phyloP scores from a whole-genome alignment of 1,139 yeast species.

The Yamadazyma membranifaciens region DNA sequence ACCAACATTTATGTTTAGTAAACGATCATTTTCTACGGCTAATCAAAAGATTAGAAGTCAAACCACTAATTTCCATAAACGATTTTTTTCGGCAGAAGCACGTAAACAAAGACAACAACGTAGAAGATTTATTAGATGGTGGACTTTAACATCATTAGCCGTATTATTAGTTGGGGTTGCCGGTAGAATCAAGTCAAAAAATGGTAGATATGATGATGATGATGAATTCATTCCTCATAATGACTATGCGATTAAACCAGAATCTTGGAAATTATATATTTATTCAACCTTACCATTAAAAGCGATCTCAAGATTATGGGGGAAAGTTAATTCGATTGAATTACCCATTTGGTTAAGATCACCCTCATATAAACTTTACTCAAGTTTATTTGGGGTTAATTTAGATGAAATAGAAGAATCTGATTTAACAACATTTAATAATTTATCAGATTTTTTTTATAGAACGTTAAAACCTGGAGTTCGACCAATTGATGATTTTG shows the following conservation, averaged over 20 bases:
- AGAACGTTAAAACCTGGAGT: conserved; percentile 76
- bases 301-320: conserved; percentile 93
- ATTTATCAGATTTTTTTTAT: conserved; percentile 89
- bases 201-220: conserved; percentile 22
- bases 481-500: conserved; percentile 71
- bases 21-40: conserved; percentile 39
- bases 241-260: conserved; percentile 53
- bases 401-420: conserved; percentile 86
- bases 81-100: conserved; percentile 47
- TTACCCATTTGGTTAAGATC: conserved; percentile 87
- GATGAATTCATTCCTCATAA: conserved; percentile 33
- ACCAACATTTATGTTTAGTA: conserved; percentile 27
- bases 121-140: conserved; percentile 60
- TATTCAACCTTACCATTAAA: conserved; percentile 90
- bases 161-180: conserved; percentile 66
- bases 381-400: conserved; percentile 82
- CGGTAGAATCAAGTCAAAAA: conserved; percentile 47
- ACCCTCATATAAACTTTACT: conserved; percentile 78
- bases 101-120: conserved; percentile 43
- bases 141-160: conserved; percentile 65
- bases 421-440: conserved; percentile 68
- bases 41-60: conserved; percentile 36
- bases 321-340: conserved; percentile 76
- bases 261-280: conserved; percentile 86
- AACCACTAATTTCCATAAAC: conserved; percentile 36